Percentiles rank a stretch among this genome's conserved stretches.
These are phyloP conservation scores for Curvularia sp. DNA, from an alignment of 2,329 filamentous ascomycete species.

Conservation along the genomic window DNA sequence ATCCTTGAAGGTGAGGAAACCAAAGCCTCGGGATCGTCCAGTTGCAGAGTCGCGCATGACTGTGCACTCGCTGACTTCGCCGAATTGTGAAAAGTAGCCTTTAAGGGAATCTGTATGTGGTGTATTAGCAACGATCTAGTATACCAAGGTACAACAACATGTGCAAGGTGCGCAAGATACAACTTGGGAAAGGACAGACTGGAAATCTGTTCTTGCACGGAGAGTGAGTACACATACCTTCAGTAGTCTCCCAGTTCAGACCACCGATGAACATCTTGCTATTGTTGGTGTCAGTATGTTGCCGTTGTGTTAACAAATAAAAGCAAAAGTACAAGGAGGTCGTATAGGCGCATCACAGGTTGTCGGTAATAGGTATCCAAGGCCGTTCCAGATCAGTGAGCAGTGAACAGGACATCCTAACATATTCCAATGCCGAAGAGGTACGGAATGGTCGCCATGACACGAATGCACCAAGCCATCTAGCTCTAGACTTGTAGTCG, in stretches of 20 bases:
- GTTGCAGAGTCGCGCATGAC: constrained; percentile 98
- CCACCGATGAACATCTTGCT: constrained; percentile 99
- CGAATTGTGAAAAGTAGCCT: constrained; percentile 97
- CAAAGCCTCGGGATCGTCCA: constrained; percentile 92
- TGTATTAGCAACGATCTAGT: neutral
- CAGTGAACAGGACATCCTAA: neutral
- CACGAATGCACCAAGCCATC: neutral
- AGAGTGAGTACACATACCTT: constrained; percentile 70
- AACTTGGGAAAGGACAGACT: neutral
- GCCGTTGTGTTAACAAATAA: neutral
- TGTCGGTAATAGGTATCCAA: neutral
- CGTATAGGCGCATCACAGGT: constrained; percentile 22
- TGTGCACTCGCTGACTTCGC: constrained; percentile 95
- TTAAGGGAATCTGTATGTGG: constrained; percentile 79
- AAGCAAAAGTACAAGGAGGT: constrained; percentile 1
- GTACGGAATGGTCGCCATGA: neutral
- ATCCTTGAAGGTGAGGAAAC: constrained; percentile 97
- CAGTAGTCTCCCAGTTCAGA: constrained; percentile 98
- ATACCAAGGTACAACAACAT: neutral
- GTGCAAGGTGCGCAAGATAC: neutral
- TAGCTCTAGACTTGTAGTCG: neutral
- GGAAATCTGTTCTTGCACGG: neutral
- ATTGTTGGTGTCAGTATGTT: constrained; percentile 26
- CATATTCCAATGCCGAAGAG: neutral
- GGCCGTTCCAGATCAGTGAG: neutral